Percentiles rank a stretch among this genome's conserved stretches.
These are phyloP conservation scores for Chalaropsis ovoidea DNA, from an alignment of 2,329 filamentous ascomycete genomes.

Conservation along the genomic window DNA sequence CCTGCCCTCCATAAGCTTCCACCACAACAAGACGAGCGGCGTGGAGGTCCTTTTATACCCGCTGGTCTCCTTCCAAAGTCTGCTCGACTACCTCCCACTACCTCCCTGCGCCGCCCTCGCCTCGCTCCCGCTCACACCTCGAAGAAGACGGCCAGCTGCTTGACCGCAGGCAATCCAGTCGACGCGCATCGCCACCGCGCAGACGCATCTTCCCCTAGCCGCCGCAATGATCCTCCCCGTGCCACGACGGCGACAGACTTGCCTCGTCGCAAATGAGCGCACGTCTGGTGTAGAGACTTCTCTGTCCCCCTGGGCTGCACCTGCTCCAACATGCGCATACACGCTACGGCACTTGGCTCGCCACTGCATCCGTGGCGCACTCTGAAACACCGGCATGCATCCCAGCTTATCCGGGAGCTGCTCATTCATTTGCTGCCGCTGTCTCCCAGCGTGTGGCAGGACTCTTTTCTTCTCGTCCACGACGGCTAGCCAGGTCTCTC, in stretches of 20 bases:
- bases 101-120: background rate
- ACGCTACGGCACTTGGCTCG: background rate
- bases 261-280: too few species aligned
- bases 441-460: background rate
- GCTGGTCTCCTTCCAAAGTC: background rate
- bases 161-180: background rate
- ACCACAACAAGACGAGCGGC: background rate
- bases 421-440: background rate
- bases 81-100: background rate
- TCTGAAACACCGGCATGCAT: constrained; percentile 2
- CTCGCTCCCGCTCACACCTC: background rate
- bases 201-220: too few species aligned
- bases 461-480: background rate
- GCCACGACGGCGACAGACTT: too few species aligned
- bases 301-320: too few species aligned
- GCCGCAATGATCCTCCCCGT: too few species aligned
- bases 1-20: background rate
- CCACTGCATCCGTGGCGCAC: background rate
- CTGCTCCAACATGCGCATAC: background rate
- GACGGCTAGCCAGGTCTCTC: background rate
- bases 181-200: too few species aligned
- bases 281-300: too few species aligned
- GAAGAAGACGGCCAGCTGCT: background rate
- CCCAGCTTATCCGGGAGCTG: background rate
- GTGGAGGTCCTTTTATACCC: background rate